Evolutionary conservation across 345 rosid species (phyloP).

Genomic region (Gynandropsis gynandra): DNA sequence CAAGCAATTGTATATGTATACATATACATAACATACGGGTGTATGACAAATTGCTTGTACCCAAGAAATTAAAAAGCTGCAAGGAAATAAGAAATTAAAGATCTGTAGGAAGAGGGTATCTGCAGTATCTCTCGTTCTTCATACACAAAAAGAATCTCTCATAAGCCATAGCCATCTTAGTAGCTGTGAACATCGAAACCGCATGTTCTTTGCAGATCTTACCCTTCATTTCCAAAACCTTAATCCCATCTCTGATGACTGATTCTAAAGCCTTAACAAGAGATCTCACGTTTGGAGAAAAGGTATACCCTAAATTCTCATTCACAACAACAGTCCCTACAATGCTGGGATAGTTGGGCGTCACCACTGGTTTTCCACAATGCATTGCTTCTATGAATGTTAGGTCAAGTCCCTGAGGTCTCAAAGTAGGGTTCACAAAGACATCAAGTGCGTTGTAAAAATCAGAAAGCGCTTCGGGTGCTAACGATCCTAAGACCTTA

Average conservation of each 20-base stretch:
- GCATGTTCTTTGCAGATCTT: constrained; percentile 38
- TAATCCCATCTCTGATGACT: constrained; percentile 42
- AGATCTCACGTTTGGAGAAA: constrained; percentile 62
- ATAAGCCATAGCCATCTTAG: constrained; percentile 64
- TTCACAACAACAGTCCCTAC: constrained; percentile 52
- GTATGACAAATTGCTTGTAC: too few species aligned
- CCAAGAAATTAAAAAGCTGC: constrained; percentile 8
- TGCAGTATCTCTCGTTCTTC: constrained; percentile 50
- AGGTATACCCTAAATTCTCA: constrained; percentile 49
- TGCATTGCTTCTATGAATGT: constrained; percentile 71
- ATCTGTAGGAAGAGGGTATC: constrained; percentile 54
- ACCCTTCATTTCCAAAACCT: constrained; percentile 44
- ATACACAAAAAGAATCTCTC: constrained; percentile 76
- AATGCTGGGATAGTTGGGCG: constrained; percentile 64
- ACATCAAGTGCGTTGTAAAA: constrained; percentile 61
- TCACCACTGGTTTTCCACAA: constrained; percentile 59
- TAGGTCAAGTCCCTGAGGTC: constrained; percentile 67
- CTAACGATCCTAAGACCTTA: constrained; percentile 49
- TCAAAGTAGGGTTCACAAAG: constrained; percentile 63
- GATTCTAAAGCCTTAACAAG: constrained; percentile 45
- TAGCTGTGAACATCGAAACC: constrained; percentile 49
- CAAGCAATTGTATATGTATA: too few species aligned
- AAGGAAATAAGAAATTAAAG: constrained; percentile 13
- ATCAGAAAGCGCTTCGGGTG: constrained; percentile 41
- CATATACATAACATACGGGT: too few species aligned